phyloP scores from a whole-genome alignment of 306 rosid genomes.

The Sechiopsis laciniata region DNA sequence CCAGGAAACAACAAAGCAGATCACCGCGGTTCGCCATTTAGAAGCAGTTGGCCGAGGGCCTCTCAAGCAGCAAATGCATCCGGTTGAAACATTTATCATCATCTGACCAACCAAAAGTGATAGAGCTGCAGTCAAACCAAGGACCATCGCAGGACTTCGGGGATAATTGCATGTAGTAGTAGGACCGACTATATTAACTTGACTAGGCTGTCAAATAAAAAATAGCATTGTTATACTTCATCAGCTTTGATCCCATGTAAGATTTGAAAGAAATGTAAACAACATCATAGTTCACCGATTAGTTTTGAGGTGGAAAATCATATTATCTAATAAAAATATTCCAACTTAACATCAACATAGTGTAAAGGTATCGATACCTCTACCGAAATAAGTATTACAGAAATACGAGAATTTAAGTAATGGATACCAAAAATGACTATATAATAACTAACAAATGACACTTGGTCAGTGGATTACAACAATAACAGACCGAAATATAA shows the following conservation, averaged over 20 bases:
- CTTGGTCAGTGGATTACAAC: too few species aligned
- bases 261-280: not conserved
- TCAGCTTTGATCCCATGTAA: not conserved
- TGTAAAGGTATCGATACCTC: too few species aligned
- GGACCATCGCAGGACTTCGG: conserved; percentile 73
- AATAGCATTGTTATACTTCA: not conserved
- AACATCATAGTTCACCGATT: not conserved
- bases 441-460: too few species aligned
- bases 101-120: conserved; percentile 64
- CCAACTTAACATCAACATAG: too few species aligned
- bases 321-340: too few species aligned
- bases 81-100: conserved; percentile 51
- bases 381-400: too few species aligned
- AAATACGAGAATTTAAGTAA: too few species aligned
- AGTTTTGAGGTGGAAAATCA: too few species aligned
- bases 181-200: conserved; percentile 32
- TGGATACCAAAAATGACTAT: too few species aligned
- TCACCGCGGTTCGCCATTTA: conserved; percentile 55
- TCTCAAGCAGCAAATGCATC: conserved; percentile 73
- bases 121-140: conserved; percentile 72
- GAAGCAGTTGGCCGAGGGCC: conserved; percentile 41
- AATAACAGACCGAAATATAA: too few species aligned
- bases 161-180: conserved; percentile 54
- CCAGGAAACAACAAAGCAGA: conserved; percentile 81
- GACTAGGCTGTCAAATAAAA: conserved; percentile 47